Evolutionary conservation across 2,329 filamentous ascomycete species (phyloP), one percentile per base, ranked within the genome.

Genomic region (Epichloe hybrida): DNA sequence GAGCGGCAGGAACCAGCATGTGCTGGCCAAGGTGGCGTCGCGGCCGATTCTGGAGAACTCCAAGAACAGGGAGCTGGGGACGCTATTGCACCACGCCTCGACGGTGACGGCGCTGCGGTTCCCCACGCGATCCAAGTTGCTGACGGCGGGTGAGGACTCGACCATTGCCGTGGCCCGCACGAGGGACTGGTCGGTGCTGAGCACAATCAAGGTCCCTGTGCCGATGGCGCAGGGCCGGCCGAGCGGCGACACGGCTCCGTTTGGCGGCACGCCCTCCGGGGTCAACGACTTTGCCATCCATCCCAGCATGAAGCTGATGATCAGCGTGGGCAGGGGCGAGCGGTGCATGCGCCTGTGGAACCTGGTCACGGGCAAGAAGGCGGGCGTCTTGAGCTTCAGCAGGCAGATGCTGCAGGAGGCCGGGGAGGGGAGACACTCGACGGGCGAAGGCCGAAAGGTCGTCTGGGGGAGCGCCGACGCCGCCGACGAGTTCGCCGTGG

Each of bases 241-340:
- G 9, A 91, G 83, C 58, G 91, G 91, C 53, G 91, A 96, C 66
- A 97, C 91, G 17, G 88, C 89, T 7, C 83, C 85, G 2, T 78
- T 84, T 11, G 89, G 88, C 17, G 86, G 82, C 46, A 80, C 85
- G 27, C 90, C 90, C 0, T 80, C 83, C n/a, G 93, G 93, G 17
- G 81, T 97, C 58, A 97, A 95, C 65, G 87, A 90, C 65, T 95
- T 98, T 65, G 88, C 91, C 2, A 85, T 98, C 27, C 93, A 98
- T 65, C 91, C 93, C 0, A 94, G 87, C 65, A 88, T 95, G 78
- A 97, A 96, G 70, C 73, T 98, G 48, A 95, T 97, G 87, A 81
- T 98, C 53, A 94, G 81, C 59, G 89, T 97, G 8, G 85, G 88
- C 58, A 88, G 84, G 60, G 89, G 89, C 56, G 93, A 98, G 71